Evolutionary conservation across 2,329 filamentous ascomycete genomes (phyloP).

Genomic region (Tolypocladium sp.): DNA sequence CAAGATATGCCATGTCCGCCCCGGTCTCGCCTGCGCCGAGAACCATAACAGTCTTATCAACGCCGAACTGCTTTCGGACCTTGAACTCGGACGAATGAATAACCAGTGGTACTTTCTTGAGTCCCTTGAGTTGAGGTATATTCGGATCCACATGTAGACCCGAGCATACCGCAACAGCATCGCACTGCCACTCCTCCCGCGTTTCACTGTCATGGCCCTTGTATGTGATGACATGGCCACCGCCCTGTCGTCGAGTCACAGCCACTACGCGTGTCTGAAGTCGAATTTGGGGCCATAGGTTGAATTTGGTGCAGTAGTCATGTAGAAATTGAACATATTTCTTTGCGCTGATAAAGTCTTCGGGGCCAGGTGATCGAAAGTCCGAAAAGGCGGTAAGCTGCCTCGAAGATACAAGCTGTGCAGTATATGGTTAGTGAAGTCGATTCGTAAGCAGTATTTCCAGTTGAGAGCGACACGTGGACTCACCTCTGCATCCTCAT

Average conservation of each 20-base stretch:
- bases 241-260: slow-evolving; percentile 7
- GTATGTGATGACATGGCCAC: slow-evolving; percentile 4
- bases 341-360: slow-evolving; percentile 29
- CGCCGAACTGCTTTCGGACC: slow-evolving; percentile 25
- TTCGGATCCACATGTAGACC: slow-evolving; percentile 29
- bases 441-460: background rate
- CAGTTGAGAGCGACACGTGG: background rate
- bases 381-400: slow-evolving; percentile 39
- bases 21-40: slow-evolving; percentile 34
- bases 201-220: background rate
- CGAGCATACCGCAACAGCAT: slow-evolving; percentile 33
- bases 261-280: slow-evolving; percentile 19
- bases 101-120: slow-evolving; percentile 22
- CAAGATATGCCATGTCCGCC: slow-evolving; percentile 31
- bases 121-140: slow-evolving; percentile 25
- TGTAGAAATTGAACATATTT: slow-evolving; percentile 30
- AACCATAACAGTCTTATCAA: slow-evolving; percentile 28
- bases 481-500: slow-evolving; percentile 30
- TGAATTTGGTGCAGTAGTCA: slow-evolving; percentile 27
- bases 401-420: slow-evolving; percentile 32
- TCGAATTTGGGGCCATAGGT: slow-evolving; percentile 25
- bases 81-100: slow-evolving; percentile 37
- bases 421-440: background rate
- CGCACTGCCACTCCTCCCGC: slow-evolving; percentile 21
- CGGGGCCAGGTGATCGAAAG: slow-evolving; percentile 24